Percentiles rank a stretch among this genome's conserved stretches.
phyloP scores from a whole-genome alignment of 345 rosid species.

The Acer saccharum region DNA sequence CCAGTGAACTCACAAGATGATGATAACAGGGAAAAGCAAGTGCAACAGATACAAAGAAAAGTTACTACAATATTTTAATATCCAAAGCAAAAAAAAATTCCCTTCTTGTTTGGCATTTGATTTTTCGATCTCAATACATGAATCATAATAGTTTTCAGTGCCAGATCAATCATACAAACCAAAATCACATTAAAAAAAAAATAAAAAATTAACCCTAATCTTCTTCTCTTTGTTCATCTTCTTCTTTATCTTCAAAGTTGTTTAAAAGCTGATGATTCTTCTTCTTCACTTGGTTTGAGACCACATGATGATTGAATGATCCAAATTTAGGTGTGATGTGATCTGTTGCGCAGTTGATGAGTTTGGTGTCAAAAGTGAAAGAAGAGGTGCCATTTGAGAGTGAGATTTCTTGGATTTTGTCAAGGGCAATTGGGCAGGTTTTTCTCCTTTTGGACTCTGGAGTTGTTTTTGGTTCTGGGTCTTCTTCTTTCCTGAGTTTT shows the following conservation, averaged over 20 bases:
- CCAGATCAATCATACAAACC: neutral
- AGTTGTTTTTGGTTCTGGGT: conserved; percentile 3
- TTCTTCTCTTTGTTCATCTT: neutral
- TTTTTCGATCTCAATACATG: neutral
- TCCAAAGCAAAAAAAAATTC: neutral
- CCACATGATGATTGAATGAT: conserved; percentile 20
- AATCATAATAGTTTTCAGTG: neutral
- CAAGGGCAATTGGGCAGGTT: conserved; percentile 23
- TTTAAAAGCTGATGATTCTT: neutral
- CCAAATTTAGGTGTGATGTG: conserved; percentile 35
- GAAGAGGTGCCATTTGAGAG: conserved; percentile 6
- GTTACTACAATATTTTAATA: no score
- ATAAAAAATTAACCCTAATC: neutral
- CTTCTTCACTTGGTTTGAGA: neutral
- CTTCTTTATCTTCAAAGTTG: neutral
- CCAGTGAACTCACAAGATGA: neutral
- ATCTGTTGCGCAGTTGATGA: conserved; percentile 1
- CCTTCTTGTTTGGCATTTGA: neutral
- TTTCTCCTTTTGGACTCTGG: conserved; percentile 22
- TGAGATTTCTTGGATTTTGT: conserved; percentile 4
- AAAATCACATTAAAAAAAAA: neutral
- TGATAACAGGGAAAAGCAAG: neutral
- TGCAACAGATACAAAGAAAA: no score
- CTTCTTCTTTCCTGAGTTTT: conserved; percentile 15
- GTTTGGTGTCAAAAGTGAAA: conserved; percentile 32